These are phyloP conservation scores for Sporothrix brunneoviolacea DNA, from an alignment of 2,329 filamentous ascomycete genomes.

Conservation along the genomic window DNA sequence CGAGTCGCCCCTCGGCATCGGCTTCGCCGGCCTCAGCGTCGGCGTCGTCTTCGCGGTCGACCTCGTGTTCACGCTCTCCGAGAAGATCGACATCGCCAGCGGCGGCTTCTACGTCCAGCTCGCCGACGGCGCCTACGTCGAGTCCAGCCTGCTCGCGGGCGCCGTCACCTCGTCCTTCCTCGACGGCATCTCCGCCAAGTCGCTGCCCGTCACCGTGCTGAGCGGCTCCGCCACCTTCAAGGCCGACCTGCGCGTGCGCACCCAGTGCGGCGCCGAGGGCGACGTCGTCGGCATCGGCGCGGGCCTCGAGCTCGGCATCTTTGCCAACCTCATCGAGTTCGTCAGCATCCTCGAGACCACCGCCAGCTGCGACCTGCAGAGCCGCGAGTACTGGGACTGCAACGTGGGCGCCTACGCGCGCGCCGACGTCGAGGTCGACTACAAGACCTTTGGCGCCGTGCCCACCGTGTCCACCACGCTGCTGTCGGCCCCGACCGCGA, in stretches of 20 bases:
- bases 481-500: conserved; percentile 29
- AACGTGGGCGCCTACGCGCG: conserved; percentile 33
- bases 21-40: conserved; percentile 35
- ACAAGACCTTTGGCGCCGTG: conserved; percentile 33
- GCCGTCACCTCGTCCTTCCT: conserved; percentile 41
- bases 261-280: conserved; percentile 36
- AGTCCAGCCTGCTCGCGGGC: conserved; percentile 37
- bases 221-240: conserved; percentile 41
- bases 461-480: conserved; percentile 36
- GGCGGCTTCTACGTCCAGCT: conserved; percentile 48
- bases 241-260: conserved; percentile 44
- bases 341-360: conserved; percentile 34
- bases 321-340: conserved; percentile 49
- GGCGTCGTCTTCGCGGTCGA: conserved; percentile 45
- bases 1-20: conserved; percentile 36
- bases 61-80: conserved; percentile 43
- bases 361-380: conserved; percentile 30
- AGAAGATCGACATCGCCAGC: conserved; percentile 40
- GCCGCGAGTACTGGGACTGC: conserved; percentile 31
- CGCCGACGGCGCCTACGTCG: conserved; percentile 36
- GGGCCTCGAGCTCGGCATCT: conserved; percentile 40
- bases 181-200: conserved; percentile 33
- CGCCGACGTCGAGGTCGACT: conserved; percentile 29
- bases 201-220: conserved; percentile 41
- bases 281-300: conserved; percentile 30